These are phyloP conservation scores for Pseudocercospora eumusae DNA, from an alignment of 2,329 filamentous ascomycete species.

Conservation along the genomic window DNA sequence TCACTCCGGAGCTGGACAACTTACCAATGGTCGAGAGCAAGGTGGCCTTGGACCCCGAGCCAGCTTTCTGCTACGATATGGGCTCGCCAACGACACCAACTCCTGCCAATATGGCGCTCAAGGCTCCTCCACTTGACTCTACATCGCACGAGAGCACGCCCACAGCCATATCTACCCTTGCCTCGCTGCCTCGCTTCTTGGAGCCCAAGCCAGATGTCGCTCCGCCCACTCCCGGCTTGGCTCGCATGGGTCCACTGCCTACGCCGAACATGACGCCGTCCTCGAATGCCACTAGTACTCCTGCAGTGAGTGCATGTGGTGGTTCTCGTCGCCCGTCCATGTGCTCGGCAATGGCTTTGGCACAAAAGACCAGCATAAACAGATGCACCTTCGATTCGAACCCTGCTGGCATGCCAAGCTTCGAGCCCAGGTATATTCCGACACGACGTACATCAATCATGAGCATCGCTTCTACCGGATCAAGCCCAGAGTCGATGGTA, in stretches of 20 bases:
- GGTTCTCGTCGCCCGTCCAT: constrained; percentile 58
- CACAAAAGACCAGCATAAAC: constrained; percentile 56
- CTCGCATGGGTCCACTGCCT: constrained; percentile 58
- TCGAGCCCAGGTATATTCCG: constrained; percentile 47
- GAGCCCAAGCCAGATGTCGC: constrained; percentile 55
- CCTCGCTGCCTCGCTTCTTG: constrained; percentile 49
- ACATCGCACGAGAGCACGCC: constrained; percentile 48
- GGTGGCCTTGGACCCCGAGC: constrained; percentile 12
- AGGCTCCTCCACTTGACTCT: constrained; percentile 26
- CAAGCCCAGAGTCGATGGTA: constrained; percentile 64
- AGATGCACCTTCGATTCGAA: constrained; percentile 57
- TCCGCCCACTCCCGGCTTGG: constrained; percentile 56
- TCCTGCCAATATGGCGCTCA: constrained; percentile 24
- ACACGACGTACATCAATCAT: constrained; percentile 52
- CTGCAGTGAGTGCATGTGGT: constrained; percentile 60
- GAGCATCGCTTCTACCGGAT: constrained; percentile 55
- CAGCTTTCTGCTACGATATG: constrained; percentile 18
- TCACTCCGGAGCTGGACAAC: constrained; percentile 60
- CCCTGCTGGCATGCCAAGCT: constrained; percentile 42
- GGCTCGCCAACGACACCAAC: constrained; percentile 31
- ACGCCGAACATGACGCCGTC: constrained; percentile 65
- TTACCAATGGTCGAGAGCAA: constrained; percentile 29
- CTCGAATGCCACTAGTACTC: constrained; percentile 55
- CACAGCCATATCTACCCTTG: constrained; percentile 45
- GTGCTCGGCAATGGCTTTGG: constrained; percentile 60